These are phyloP conservation scores for Pseudocercospora crystallina DNA, from an alignment of 2,329 filamentous ascomycete species.

Conservation along the genomic window DNA sequence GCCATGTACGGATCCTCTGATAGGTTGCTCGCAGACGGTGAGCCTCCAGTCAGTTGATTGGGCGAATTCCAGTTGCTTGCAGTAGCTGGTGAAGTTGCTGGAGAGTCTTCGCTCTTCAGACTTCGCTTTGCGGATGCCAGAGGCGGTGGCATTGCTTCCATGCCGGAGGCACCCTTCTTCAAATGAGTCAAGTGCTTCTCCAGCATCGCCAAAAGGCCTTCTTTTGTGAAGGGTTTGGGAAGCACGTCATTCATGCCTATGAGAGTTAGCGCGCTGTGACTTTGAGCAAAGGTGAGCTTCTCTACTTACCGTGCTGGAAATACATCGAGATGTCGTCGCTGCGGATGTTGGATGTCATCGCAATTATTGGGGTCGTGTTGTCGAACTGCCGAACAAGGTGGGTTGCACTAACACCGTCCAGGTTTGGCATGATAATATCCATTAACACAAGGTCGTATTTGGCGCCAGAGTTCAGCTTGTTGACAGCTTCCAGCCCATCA, in stretches of 20 bases:
- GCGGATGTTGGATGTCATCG: slow-evolving; percentile 98
- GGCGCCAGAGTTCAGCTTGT: slow-evolving; percentile 69
- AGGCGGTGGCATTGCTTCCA: slow-evolving; percentile 52
- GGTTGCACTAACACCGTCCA: slow-evolving; percentile 92
- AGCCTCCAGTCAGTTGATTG: slow-evolving; percentile 57
- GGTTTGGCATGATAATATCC: slow-evolving; percentile 88
- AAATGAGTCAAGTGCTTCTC: slow-evolving; percentile 86
- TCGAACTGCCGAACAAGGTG: slow-evolving; percentile 89
- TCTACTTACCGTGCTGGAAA: slow-evolving; percentile 80
- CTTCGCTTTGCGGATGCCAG: slow-evolving; percentile 56
- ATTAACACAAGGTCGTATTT: slow-evolving; percentile 62
- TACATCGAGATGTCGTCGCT: slow-evolving; percentile 97
- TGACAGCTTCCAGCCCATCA: slow-evolving; percentile 87
- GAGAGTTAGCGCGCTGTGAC: not conserved
- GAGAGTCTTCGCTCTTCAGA: slow-evolving; percentile 63
- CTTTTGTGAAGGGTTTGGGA: slow-evolving; percentile 91
- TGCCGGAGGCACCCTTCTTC: slow-evolving; percentile 55
- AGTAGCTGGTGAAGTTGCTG: slow-evolving; percentile 60
- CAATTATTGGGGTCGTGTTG: slow-evolving; percentile 80
- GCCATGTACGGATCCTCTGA: slow-evolving; percentile 49
- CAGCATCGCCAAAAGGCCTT: slow-evolving; percentile 75
- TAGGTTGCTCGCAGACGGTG: slow-evolving; percentile 51
- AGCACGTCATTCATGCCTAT: slow-evolving; percentile 96
- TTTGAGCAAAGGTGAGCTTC: not conserved
- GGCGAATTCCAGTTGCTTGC: slow-evolving; percentile 66